A percentile compares a stretch with the other conserved stretches of the same genome.
These are phyloP conservation scores for Gracilariopsis chorda DNA, from an alignment of 23 red algal genomes.

Conservation along the genomic window DNA sequence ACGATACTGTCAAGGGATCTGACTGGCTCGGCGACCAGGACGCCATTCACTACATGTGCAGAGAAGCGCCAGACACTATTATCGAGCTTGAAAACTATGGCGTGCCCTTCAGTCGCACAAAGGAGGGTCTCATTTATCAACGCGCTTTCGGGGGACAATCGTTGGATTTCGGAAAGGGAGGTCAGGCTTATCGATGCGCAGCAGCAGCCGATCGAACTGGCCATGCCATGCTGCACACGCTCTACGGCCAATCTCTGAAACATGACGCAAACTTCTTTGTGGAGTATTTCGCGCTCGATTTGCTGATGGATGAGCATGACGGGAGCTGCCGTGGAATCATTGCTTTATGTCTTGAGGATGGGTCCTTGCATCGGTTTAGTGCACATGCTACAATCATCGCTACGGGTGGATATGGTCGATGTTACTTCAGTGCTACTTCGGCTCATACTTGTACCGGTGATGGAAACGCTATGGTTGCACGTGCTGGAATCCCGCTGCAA, in stretches of 20 bases:
- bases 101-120: constrained; percentile 92
- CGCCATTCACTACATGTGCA: constrained; percentile 97
- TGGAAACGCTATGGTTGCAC: constrained; percentile 92
- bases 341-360: constrained; percentile 95
- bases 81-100: constrained; percentile 96
- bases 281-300: constrained; percentile 96
- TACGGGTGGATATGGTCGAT: constrained; percentile 90
- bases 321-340: constrained; percentile 85
- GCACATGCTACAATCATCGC: constrained; percentile 82
- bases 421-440: constrained; percentile 93
- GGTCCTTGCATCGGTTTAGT: constrained; percentile 89
- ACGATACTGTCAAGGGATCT: constrained; percentile 95
- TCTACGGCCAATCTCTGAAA: constrained; percentile 90
- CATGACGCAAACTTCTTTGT: constrained; percentile 94
- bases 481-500: constrained; percentile 88
- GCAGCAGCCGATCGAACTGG: constrained; percentile 97
- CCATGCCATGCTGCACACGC: constrained; percentile 92
- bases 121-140: constrained; percentile 90
- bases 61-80: constrained; percentile 82
- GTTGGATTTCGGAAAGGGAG: constrained; percentile 90
- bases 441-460: constrained; percentile 98
- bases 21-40: constrained; percentile 98
- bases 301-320: constrained; percentile 84
- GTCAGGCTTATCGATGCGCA: constrained; percentile 95
- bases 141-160: constrained; percentile 95